Conservation (phyloP, 2,329 filamentous ascomycete species). For the Calonectria pseudoturangicola region DNA sequence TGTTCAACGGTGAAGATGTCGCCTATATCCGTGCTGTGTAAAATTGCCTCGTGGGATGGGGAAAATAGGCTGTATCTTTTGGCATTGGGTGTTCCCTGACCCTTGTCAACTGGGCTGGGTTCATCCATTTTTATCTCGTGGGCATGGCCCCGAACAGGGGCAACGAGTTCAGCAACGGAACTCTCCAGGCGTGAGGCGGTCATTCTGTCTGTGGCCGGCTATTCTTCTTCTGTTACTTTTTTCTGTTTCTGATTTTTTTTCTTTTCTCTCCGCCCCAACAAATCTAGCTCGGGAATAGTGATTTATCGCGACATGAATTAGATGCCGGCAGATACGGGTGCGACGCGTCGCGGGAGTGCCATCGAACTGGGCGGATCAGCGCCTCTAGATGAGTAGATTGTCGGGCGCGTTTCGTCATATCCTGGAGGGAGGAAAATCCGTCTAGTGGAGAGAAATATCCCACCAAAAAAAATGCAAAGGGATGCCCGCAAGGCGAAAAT, state of each 20-base stretch:
- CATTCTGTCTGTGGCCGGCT: neutral
- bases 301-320: neutral
- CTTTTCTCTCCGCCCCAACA: neutral
- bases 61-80: constrained; percentile 98
- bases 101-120: neutral
- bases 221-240: neutral
- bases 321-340: neutral
- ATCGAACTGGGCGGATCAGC: neutral
- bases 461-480: neutral
- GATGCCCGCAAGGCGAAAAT: neutral
- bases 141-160: neutral
- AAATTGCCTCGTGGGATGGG: constrained; percentile 93
- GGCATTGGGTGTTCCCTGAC: constrained; percentile 55
- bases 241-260: neutral
- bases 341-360: neutral
- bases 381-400: neutral
- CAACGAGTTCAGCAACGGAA: constrained; percentile 3
- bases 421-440: neutral
- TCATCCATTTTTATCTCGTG: neutral
- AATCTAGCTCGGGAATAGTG: constrained; percentile 7
- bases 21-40: constrained; percentile 93
- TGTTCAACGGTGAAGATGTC: constrained; percentile 93
- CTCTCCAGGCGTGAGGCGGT: neutral
- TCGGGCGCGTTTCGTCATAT: constrained; percentile 18
- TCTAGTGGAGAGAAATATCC: neutral